Conservation (phyloP, 139 green algal genomes). For the Astrephomene gubernaculifera region DNA sequence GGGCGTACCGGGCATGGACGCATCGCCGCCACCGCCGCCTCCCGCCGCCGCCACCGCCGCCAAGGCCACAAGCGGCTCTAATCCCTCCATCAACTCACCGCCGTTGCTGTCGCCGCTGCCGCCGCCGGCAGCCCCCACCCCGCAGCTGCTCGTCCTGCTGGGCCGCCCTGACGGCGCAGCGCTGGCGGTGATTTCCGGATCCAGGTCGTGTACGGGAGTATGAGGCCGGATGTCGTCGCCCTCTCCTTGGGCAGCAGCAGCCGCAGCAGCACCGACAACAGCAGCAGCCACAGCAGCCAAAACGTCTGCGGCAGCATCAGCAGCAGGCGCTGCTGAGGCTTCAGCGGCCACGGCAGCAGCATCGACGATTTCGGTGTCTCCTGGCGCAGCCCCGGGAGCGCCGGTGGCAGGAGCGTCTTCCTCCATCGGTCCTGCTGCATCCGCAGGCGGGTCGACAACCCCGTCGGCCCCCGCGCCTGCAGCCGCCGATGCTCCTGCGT, state of each 20-base stretch:
- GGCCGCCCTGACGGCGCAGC: background rate
- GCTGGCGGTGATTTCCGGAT: background rate
- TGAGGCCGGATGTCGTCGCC: background rate
- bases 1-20: slow-evolving; percentile 4
- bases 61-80: background rate
- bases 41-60: background rate
- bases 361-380: background rate
- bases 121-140: background rate
- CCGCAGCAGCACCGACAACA: no score
- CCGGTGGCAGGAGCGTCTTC: background rate
- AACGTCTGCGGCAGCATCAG: background rate
- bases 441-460: background rate
- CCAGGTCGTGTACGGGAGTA: background rate
- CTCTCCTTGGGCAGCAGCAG: no score
- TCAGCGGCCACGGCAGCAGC: background rate
- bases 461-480: background rate
- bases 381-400: background rate
- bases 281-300: background rate
- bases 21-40: background rate
- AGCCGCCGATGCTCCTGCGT: background rate
- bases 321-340: no score
- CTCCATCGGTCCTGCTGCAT: background rate
- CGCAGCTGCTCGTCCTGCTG: background rate
- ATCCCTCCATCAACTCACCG: slow-evolving; percentile 3
- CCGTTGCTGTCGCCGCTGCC: background rate